phyloP scores from a whole-genome alignment of 177 flowering plant species.

The Vitis hybrid region DNA sequence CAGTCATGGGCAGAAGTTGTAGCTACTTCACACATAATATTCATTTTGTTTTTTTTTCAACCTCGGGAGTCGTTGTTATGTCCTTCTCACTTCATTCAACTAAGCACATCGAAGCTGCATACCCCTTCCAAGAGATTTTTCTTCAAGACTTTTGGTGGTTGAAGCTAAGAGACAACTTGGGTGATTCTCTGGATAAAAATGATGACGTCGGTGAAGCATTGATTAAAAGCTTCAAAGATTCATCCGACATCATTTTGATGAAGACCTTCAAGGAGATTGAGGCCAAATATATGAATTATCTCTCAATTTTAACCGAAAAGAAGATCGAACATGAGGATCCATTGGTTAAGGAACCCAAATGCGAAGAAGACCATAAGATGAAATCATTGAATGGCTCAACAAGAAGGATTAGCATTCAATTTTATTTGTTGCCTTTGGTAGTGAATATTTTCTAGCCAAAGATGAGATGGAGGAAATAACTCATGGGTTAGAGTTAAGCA shows the following conservation, averaged over 20 bases:
- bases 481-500: no score
- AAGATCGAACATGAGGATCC: background rate
- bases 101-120: background rate
- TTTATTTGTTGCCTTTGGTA: no score
- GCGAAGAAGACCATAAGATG: background rate
- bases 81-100: background rate
- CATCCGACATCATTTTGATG: background rate
- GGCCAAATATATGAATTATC: background rate
- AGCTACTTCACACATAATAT: conserved; percentile 7
- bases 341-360: background rate
- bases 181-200: background rate
- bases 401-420: no score
- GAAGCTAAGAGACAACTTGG: background rate
- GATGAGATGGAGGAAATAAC: no score
- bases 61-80: background rate
- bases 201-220: background rate
- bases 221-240: background rate
- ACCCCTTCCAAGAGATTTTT: conserved; percentile 3
- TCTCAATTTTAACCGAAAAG: background rate
- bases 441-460: no score
- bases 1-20: conserved; percentile 28
- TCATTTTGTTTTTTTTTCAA: conserved; percentile 16
- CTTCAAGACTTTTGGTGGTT: background rate
- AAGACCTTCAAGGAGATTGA: conserved; percentile 12
- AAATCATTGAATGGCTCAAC: no score